Evolutionary conservation across 73 alveolate species (phyloP), one percentile per base, ranked within the genome.

Genomic region (Blepharisma stoltei): DNA sequence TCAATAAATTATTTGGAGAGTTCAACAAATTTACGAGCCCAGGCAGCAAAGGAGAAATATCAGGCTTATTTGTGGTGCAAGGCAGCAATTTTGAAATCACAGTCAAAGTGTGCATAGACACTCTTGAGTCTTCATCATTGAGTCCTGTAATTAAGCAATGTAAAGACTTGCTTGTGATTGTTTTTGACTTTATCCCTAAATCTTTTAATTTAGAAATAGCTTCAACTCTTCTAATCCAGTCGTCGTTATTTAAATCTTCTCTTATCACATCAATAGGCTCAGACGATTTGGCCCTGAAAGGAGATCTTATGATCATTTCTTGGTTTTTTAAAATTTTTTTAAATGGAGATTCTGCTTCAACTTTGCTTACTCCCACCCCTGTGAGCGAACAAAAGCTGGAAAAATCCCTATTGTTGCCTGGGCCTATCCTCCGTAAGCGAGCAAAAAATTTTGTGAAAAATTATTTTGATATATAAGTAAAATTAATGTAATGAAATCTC

Each of bases 51-150:
- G 46, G 46, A 20, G 73, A 60, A 20, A 60, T 8, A 38, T 60
- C 73, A 25, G 46, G 38, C 23, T 60, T 60, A 38, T 60, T 60
- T 8, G 73, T 20, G 45, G 73, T 60, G 47, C 73, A 60, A 5
- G 73, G 73, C 11, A 60, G 14, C 46, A 60, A 8, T 25, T 60
- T 60, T 9, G 73, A 60, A n/a, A 60, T n/a, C 23, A 60, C 73
- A 60, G 73, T 60, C 46, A 60, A 60, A 60, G 73, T 60, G 45
- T 60, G 73, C 73, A 60, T 60, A 8, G 73, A 60, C 11, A 60
- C 73, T 60, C 73, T 60, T 60, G 73, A 60, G 4, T 60, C 73
- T 14, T n/a, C 14, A 25, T 60, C 73, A 18, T 60, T 38, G 5
- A 60, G 73, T 0, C 73, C 73, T 1, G 73, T 14, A 60, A 60